Evolutionary conservation across 2,329 filamentous ascomycete genomes (phyloP), one percentile per base, ranked within the genome.

Genomic region (Aspergillus intermedius): DNA sequence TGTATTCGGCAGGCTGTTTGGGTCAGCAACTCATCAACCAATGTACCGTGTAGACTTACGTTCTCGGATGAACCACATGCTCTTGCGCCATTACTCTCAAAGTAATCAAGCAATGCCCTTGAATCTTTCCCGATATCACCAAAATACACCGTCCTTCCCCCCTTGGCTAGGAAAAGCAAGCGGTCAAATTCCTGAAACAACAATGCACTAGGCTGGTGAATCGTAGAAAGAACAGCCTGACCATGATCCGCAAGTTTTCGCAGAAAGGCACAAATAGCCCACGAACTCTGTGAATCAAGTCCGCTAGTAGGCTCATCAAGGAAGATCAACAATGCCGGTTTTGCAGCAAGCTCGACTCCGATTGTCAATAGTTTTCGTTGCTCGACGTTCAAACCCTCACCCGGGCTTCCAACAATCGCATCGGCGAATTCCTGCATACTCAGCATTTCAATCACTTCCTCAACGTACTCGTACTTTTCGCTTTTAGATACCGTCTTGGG

Each of bases 241-340:
- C 91, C 90, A 53, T 82, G 85, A 67, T 91, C 87, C 60, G 88
- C 88, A 19, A 95, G 77, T 72, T 93, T 95, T 68, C 91, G 84
- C 39, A 96, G 76, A n/a, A 95, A 80, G 58, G 87, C 82, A 42
- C 88, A 78, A 62, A 95, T 95, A 51, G 88, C 85, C 88, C 88
- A 95, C 0, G 88, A 90, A 3, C 88, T 93, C 67, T 95, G 89
- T 51, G 83, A 88, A 66, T 95, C 91, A 4, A 95, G 78, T 68
- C 91, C 91, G 39, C 88, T 94, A 1, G 91, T 95, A 5, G 91
- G 91, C 66, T 96, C 91, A 60, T 96, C 91, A 28, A 95, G 82
- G 69, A 95, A 95, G 25, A 95, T 81, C 42, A 95, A 75, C 46
- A 95, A 76, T 13, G 86, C 82, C 12, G 91, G 91, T 71, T 93